phyloP scores from a whole-genome alignment of 2,329 filamentous ascomycete species.

The Mollisia scopiformis region DNA sequence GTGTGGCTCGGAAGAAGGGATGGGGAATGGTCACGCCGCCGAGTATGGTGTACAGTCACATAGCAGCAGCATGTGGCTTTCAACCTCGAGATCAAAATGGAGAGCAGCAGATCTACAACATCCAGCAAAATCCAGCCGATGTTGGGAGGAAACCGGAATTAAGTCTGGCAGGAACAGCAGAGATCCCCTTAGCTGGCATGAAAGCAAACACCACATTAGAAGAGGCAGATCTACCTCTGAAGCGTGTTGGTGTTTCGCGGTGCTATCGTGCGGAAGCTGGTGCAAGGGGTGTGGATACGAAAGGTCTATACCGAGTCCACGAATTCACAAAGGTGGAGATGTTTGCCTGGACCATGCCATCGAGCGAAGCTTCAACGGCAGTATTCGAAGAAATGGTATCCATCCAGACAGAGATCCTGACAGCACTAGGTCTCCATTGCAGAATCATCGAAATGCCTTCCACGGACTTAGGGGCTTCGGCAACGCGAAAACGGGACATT shows the following conservation, averaged over 20 bases:
- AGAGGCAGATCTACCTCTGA: slow-evolving; percentile 69
- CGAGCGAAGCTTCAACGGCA: slow-evolving; percentile 49
- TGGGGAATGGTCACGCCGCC: slow-evolving; percentile 86
- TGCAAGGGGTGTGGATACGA: slow-evolving; percentile 85
- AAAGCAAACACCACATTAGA: slow-evolving; percentile 74
- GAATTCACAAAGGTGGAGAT: slow-evolving; percentile 99
- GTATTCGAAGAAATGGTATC: slow-evolving; percentile 85
- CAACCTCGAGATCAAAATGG: slow-evolving; percentile 88
- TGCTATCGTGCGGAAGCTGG: slow-evolving; percentile 97
- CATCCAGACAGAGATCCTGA: slow-evolving; percentile 84
- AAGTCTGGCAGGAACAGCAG: slow-evolving; percentile 84
- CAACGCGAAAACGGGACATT: slow-evolving; percentile 86
- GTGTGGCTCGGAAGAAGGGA: slow-evolving; percentile 70
- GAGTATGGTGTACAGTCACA: slow-evolving; percentile 88
- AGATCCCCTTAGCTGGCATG: slow-evolving; percentile 93
- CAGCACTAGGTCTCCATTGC: slow-evolving; percentile 77
- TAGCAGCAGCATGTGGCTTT: slow-evolving; percentile 90
- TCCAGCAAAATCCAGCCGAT: slow-evolving; percentile 70
- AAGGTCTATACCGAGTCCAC: slow-evolving; percentile 94
- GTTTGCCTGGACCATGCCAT: slow-evolving; percentile 84
- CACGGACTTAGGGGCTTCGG: slow-evolving; percentile 85
- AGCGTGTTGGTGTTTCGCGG: slow-evolving; percentile 82
- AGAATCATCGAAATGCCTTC: slow-evolving; percentile 93
- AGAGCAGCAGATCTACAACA: slow-evolving; percentile 88
- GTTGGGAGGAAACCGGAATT: slow-evolving; percentile 67